Evolutionary conservation across 441 rosid species (phyloP), one percentile per base, ranked within the genome.

Genomic region (Jatropha podagrica): DNA sequence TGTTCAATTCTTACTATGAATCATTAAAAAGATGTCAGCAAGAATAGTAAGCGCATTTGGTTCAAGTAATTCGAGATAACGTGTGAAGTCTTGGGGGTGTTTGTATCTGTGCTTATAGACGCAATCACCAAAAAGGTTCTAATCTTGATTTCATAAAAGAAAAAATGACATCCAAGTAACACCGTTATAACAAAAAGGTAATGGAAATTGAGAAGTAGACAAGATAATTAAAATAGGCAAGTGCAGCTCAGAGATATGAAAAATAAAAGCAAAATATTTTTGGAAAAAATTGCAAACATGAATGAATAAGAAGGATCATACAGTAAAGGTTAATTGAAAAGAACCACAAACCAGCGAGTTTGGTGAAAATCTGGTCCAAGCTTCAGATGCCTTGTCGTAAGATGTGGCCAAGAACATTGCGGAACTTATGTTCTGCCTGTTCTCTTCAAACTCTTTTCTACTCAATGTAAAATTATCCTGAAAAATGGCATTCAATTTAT

Each of bases 351-450:
- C 99, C 94, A 74, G 37, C 66, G 81, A 67, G 82, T 77, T 95
- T 59, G 96, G 99, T 3, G 92, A 88, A 74, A 64, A 75, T 71
- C 83, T 32, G 26, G 99, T 95, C 99, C 99, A 95, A 66, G 95
- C 95, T 75, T 92, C 99, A 54, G 98, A 95, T 84, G 90, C 89
- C 86, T 84, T 92, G 82, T 95, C 99, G 81, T 93, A 93, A 69
- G 95, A 84, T 54, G 97, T 92, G 49, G 96, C 95, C 77, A 93
- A 74, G 87, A 93, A 95, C 98, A 93, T 91, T 66, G 91, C 86
- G 41, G 93, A 83, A 74, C 84, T 83, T 79, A 82, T 76, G 71
- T 82, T 84, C 84, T 87, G 88, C 40, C 52, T 52, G 80, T 84
- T 86, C 69, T 82, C 83, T 72, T 86, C 93, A 41, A 76, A 77